These are phyloP conservation scores for Peribolospora baueri DNA, from an alignment of 768 basidiomycete species.

Conservation along the genomic window DNA sequence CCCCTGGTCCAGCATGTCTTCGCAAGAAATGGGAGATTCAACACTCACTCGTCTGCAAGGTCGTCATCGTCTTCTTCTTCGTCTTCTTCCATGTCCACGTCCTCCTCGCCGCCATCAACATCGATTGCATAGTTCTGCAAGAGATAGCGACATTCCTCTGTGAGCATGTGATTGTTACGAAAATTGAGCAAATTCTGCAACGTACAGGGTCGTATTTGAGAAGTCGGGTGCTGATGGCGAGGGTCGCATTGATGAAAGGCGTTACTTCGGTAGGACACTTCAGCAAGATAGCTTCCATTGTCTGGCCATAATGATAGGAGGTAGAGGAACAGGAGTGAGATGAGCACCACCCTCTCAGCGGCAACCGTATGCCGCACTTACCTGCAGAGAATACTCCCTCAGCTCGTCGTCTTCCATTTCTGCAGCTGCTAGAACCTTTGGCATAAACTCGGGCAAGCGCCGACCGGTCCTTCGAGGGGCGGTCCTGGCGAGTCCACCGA, in stretches of 20 bases:
- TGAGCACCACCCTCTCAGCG: not conserved
- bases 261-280: slow-evolving; percentile 63
- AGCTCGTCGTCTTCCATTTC: slow-evolving; percentile 61
- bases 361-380: slow-evolving; percentile 15
- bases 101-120: slow-evolving; percentile 25
- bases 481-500: slow-evolving; percentile 53
- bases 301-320: slow-evolving; percentile 23
- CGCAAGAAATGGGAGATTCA: not conserved
- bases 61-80: slow-evolving; percentile 33
- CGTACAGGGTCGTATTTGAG: slow-evolving; percentile 85
- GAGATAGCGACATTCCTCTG: too few species aligned
- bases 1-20: too few species aligned
- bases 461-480: slow-evolving; percentile 43
- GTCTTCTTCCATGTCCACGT: slow-evolving; percentile 22
- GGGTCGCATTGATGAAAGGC: slow-evolving; percentile 40
- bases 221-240: slow-evolving; percentile 44
- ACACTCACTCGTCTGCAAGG: not conserved
- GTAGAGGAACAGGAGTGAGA: not conserved
- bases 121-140: slow-evolving; percentile 48
- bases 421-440: slow-evolving; percentile 33
- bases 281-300: slow-evolving; percentile 61
- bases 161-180: not conserved
- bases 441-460: slow-evolving; percentile 26
- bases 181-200: slow-evolving; percentile 3
- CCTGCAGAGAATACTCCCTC: slow-evolving; percentile 56